Percentiles rank a stretch among this genome's conserved stretches.
Evolutionary conservation across 2,329 filamentous ascomycete genomes (phyloP).

Genomic region (Didymella pomorum): DNA sequence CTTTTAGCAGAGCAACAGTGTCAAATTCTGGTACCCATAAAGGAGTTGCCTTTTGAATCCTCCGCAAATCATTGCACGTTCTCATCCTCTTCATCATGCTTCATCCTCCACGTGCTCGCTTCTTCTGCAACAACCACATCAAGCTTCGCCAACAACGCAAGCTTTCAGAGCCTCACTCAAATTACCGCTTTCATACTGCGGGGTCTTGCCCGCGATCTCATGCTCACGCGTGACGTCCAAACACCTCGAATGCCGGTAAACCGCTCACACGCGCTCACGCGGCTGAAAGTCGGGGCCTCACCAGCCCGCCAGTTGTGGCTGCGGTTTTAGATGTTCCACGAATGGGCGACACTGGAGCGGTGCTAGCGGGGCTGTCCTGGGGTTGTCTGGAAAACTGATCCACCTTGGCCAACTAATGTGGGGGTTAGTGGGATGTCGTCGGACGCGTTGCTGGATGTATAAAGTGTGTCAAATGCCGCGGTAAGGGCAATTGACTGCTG

Average conservation of each 20-base stretch:
- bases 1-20: not conserved
- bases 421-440: slow-evolving; percentile 3
- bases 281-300: slow-evolving; percentile 12
- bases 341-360: slow-evolving; percentile 17
- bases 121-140: not conserved
- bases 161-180: slow-evolving; percentile 20
- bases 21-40: no score
- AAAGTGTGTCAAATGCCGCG: not conserved
- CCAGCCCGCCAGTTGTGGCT: slow-evolving; percentile 11
- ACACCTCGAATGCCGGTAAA: slow-evolving; percentile 9
- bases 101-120: no score
- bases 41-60: no score
- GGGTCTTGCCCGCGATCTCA: not conserved
- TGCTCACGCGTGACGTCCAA: slow-evolving; percentile 4
- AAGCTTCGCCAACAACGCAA: slow-evolving; percentile 19
- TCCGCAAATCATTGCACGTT: no score
- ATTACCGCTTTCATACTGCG: not conserved
- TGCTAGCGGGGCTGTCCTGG: slow-evolving; percentile 1
- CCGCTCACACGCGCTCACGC: slow-evolving; percentile 23
- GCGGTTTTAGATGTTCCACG: slow-evolving; percentile 31
- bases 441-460: not conserved
- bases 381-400: slow-evolving; percentile 9
- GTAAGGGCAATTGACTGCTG: not conserved
- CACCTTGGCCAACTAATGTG: slow-evolving; percentile 8
- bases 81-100: no score